Percentiles rank a stretch among this genome's conserved stretches.
Evolutionary conservation across 2,329 filamentous ascomycete genomes (phyloP).

Genomic region (Fusarium nisikadoi): DNA sequence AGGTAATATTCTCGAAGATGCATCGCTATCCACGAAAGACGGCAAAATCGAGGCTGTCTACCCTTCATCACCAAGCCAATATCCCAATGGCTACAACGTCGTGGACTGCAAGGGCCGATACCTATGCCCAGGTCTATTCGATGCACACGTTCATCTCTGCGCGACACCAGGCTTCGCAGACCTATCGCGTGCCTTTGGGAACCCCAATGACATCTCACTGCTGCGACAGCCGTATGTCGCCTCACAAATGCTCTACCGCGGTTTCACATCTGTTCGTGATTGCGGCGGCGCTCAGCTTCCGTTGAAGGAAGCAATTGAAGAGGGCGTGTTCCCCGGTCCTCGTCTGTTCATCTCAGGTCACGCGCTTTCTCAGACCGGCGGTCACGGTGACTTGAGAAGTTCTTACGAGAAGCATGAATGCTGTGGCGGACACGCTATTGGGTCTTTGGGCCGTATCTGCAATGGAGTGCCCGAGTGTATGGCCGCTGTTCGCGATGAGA

Average conservation of each 20-base stretch:
- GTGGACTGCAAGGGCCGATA: conserved; percentile 16
- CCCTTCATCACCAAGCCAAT: not conserved
- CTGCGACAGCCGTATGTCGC: conserved; percentile 54
- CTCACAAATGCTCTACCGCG: not conserved
- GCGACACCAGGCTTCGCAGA: conserved; percentile 45
- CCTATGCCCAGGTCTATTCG: conserved; percentile 47
- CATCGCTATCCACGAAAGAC: not conserved
- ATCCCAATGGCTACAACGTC: not conserved
- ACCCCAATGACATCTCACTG: conserved; percentile 51
- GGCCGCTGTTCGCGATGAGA: not conserved
- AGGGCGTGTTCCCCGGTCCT: conserved; percentile 63
- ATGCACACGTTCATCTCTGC: conserved; percentile 47
- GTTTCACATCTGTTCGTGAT: not conserved
- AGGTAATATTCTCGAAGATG: not conserved
- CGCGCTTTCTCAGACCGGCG: conserved; percentile 66
- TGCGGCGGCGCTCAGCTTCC: conserved; percentile 55
- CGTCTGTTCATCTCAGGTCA: conserved; percentile 64
- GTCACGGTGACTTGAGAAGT: conserved; percentile 63
- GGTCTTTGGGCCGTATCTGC: conserved; percentile 48
- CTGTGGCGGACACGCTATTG: conserved; percentile 53
- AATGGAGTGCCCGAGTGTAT: not conserved
- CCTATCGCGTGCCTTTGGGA: conserved; percentile 40
- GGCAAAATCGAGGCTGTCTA: not conserved
- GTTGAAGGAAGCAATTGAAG: conserved; percentile 64
- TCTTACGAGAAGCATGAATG: conserved; percentile 53